A percentile compares a stretch with the other conserved stretches of the same genome.
Conservation (phyloP, 2,329 filamentous ascomycete genomes). For the Bipolaris gigantea region DNA sequence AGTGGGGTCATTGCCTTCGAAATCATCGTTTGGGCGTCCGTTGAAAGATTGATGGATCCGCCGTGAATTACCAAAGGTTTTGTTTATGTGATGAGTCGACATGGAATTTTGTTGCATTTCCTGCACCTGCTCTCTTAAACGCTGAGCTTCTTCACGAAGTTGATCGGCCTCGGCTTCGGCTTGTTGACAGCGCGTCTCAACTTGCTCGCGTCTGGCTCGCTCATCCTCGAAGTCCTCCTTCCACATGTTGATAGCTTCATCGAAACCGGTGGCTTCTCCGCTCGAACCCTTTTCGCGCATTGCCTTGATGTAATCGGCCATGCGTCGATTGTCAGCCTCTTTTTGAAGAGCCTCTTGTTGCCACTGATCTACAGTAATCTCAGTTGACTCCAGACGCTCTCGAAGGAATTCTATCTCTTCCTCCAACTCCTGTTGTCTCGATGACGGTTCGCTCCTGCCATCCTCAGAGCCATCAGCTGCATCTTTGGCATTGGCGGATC, state of each 20-base stretch:
- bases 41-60: slow-evolving; percentile 45
- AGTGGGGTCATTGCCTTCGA: slow-evolving; percentile 44
- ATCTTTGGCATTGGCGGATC: slow-evolving; percentile 51
- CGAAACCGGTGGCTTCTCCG: slow-evolving; percentile 43
- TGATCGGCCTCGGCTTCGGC: slow-evolving; percentile 84
- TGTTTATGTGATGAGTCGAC: slow-evolving; percentile 43
- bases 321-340: slow-evolving; percentile 82
- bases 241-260: slow-evolving; percentile 71
- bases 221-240: slow-evolving; percentile 94
- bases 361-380: slow-evolving; percentile 80
- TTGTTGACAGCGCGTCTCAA: slow-evolving; percentile 84
- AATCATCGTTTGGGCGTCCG: slow-evolving; percentile 44
- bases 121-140: slow-evolving; percentile 56
- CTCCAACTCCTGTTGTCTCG: slow-evolving; percentile 69
- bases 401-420: slow-evolving; percentile 84
- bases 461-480: slow-evolving; percentile 53
- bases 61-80: slow-evolving; percentile 44
- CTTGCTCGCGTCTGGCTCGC: slow-evolving; percentile 82
- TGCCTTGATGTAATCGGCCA: slow-evolving; percentile 77
- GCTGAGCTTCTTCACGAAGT: slow-evolving; percentile 81
- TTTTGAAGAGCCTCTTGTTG: slow-evolving; percentile 74
- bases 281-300: slow-evolving; percentile 54
- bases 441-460: slow-evolving; percentile 56
- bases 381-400: slow-evolving; percentile 82
- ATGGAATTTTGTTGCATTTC: slow-evolving; percentile 36